Evolutionary conservation across 2,329 filamentous ascomycete genomes (phyloP), one percentile per base, ranked within the genome.

Genomic region (Penicillium sp.): DNA sequence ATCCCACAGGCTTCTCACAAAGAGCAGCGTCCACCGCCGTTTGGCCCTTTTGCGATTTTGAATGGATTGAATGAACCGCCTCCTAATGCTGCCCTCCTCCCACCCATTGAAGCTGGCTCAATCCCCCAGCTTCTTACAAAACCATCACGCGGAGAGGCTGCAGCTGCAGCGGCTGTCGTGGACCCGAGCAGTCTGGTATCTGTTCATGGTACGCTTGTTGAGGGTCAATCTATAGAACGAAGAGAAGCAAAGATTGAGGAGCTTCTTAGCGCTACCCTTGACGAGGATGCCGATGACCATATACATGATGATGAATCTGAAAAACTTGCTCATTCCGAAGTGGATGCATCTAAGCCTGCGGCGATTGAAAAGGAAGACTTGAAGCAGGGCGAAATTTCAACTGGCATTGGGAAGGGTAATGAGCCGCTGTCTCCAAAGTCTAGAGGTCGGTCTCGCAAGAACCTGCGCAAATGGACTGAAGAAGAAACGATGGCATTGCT

Each of bases 41-140:
- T 77, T 60, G 69, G 74, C 20, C 71, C 75, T 20, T 72, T 78
- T 57, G 73, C 76, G 37, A 77, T 78, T 53, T 68, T 87, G 9
- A 84, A 84, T 61, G 83, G 83, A 7, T 68, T 87, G 36, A 83
- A 86, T 67, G 83, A 87, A 55, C 84, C 84, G 2, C 84, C 84
- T 12, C 83, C 83, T 7, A 81, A 85, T 65, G 82, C 82, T 39
- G 78, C 80, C 10, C 68, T 86, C 6, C 79, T 86, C 41, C 84
- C 84, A 5, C 82, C 82, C 3, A 87, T 87, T 48, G 81, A 81
- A 57, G 75, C 79, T 24, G 78, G 80, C 37, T 58, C 69, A 10
- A 68, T 73, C 23, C 64, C 69, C 3, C 66, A 69, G 26, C 68
- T 74, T 42, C 52, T 75, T 32, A 70, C 65, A 4, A 69, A 70